These are phyloP conservation scores for Dillenia suffruticosa DNA, from an alignment of 164 flowering plant genomes.

Conservation along the genomic window DNA sequence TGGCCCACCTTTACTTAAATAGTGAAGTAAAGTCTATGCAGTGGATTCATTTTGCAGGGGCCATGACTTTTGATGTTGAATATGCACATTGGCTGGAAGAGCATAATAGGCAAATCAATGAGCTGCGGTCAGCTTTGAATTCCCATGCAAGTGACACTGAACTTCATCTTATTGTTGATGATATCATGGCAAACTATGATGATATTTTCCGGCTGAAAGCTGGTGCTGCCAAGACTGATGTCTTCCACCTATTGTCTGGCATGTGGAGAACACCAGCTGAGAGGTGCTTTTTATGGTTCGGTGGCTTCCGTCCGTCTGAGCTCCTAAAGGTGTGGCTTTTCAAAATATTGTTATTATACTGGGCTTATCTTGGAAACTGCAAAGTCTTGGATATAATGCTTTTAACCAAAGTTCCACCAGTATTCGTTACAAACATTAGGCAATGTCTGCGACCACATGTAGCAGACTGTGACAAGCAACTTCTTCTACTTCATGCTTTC, in stretches of 20 bases:
- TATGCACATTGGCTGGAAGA: slow-evolving; percentile 51
- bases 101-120: slow-evolving; percentile 39
- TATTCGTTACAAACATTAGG: no score
- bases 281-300: slow-evolving; percentile 54
- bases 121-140: slow-evolving; percentile 45
- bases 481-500: no score
- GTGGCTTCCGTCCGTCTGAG: slow-evolving; percentile 56
- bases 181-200: slow-evolving; percentile 42
- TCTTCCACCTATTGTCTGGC: slow-evolving; percentile 49
- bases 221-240: slow-evolving; percentile 50
- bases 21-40: no score
- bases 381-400: no score
- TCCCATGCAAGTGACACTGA: slow-evolving; percentile 48
- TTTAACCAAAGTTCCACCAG: no score
- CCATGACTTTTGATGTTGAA: slow-evolving; percentile 52
- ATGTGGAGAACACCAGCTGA: slow-evolving; percentile 65
- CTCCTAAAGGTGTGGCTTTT: slow-evolving; percentile 38
- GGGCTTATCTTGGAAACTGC: neutral
- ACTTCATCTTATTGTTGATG: slow-evolving; percentile 41
- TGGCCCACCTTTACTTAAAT: no score
- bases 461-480: no score
- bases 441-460: no score
- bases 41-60: slow-evolving; percentile 23
- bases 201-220: slow-evolving; percentile 45
- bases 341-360: neutral